A percentile compares a stretch with the other conserved stretches of the same genome.
These are phyloP conservation scores for Sclerotinia nivalis DNA, from an alignment of 2,329 filamentous ascomycete genomes.

Conservation along the genomic window DNA sequence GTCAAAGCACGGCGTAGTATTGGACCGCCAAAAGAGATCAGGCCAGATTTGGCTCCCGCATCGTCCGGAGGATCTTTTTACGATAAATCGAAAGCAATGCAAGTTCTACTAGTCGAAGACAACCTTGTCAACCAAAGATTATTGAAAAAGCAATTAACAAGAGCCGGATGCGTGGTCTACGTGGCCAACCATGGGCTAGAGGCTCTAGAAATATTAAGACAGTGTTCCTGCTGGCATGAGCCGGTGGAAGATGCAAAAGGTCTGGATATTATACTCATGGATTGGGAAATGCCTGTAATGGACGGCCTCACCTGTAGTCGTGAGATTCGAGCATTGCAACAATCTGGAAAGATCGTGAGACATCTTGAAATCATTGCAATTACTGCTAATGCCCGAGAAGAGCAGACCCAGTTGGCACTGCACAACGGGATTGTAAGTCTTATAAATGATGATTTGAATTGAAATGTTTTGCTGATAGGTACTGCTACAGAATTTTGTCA, in stretches of 20 bases:
- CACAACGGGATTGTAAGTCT: constrained; percentile 24
- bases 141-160: constrained; percentile 51
- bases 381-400: constrained; percentile 38
- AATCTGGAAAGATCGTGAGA: constrained; percentile 52
- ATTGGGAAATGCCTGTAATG: constrained; percentile 75
- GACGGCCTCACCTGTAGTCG: constrained; percentile 68
- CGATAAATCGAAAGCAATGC: constrained; percentile 56
- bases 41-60: not conserved
- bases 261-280: constrained; percentile 69
- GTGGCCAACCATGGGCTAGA: constrained; percentile 60
- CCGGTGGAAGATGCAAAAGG: constrained; percentile 38
- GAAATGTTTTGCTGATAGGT: not conserved
- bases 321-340: constrained; percentile 61
- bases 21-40: not conserved
- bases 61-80: not conserved
- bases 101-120: constrained; percentile 59
- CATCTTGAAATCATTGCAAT: constrained; percentile 44
- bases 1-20: constrained; percentile 53
- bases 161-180: constrained; percentile 45
- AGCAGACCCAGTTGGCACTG: constrained; percentile 31
- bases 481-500: constrained; percentile 30
- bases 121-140: constrained; percentile 62
- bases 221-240: constrained; percentile 34
- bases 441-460: not conserved
- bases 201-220: constrained; percentile 48